A percentile compares a stretch with the other conserved stretches of the same genome.
Conservation (phyloP, 257 asterid genomes). For the Asclepias syriaca region DNA sequence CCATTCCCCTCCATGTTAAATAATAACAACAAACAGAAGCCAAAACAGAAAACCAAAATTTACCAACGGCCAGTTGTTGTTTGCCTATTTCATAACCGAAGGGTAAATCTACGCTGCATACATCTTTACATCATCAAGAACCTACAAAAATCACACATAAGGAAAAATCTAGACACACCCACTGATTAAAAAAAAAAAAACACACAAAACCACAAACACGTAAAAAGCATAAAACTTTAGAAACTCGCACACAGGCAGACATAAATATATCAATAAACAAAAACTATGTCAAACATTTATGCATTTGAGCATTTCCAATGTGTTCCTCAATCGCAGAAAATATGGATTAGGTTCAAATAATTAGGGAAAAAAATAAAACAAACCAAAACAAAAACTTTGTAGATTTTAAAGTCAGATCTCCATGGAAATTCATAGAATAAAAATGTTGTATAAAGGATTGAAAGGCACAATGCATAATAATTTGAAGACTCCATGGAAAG, state of each 20-base stretch:
- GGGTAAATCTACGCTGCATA: slow-evolving; percentile 14
- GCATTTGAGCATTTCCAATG: neutral
- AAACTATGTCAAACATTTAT: neutral
- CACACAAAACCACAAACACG: neutral
- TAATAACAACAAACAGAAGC: slow-evolving; percentile 9
- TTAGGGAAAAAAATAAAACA: neutral
- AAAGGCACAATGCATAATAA: neutral
- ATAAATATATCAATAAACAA: neutral
- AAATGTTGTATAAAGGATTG: neutral
- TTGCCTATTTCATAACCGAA: slow-evolving; percentile 16
- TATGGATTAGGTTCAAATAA: neutral
- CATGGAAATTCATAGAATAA: neutral
- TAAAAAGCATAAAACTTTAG: neutral
- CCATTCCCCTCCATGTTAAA: slow-evolving; percentile 70
- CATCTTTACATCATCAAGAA: slow-evolving; percentile 11
- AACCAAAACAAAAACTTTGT: neutral
- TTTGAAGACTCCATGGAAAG: neutral
- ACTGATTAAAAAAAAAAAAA: neutral
- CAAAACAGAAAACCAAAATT: slow-evolving; percentile 19
- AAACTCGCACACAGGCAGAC: neutral
- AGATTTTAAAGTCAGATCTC: slow-evolving; percentile 12
- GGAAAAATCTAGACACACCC: neutral
- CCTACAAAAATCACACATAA: slow-evolving; percentile 24
- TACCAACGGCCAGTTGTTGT: slow-evolving; percentile 7
- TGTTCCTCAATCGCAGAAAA: neutral